Evolutionary conservation across 1,139 yeast genomes (phyloP), one percentile per base, ranked within the genome.

Genomic region (Geotrichum australiense): DNA sequence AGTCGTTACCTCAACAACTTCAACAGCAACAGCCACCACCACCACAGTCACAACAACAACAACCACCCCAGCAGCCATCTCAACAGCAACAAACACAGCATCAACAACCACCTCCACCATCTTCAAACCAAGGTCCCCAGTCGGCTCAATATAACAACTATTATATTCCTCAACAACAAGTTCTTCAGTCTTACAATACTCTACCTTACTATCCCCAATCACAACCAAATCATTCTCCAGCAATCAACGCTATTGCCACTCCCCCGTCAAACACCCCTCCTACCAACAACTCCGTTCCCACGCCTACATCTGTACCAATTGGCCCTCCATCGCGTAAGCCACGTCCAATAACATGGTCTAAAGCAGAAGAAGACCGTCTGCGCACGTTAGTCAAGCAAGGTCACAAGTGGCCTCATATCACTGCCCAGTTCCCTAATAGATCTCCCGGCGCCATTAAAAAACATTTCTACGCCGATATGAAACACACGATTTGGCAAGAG

Each of bases 121-220:
- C 30, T 7, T 39, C 23, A 7, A 39, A 19, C 15, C 37, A 11
- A 14, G 15, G 2, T 31, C n/a, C 98, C 70, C 91, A 91, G 81
- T 87, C 89, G 96, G 96, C 91, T 95, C 91, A 91, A 93, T 91
- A 97, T 76, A 98, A 91, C 78, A 79, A 91, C 64, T 97, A 91
- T 58, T 98, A 91, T 23, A 8, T 23, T 8, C 11, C 7, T 23
- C 25, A 7, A 8, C 25, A 23, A 23, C 25, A 23, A 23, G 10
- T 11, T 11, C 25, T 23, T 23, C 25, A 23, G 10, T 23, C 25
- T 11, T 23, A 23, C 25, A 8, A 23, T 23, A 23, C 7, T 23
- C 11, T 23, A 23, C 25, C 25, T 11, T n/a, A n/a, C n/a, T n/a
- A n/a, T n/a, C n/a, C n/a, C n/a, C n/a, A n/a, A n/a, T n/a, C n/a